phyloP scores from a whole-genome alignment of 208 protist species.

The Leishmania guyanensis region DNA sequence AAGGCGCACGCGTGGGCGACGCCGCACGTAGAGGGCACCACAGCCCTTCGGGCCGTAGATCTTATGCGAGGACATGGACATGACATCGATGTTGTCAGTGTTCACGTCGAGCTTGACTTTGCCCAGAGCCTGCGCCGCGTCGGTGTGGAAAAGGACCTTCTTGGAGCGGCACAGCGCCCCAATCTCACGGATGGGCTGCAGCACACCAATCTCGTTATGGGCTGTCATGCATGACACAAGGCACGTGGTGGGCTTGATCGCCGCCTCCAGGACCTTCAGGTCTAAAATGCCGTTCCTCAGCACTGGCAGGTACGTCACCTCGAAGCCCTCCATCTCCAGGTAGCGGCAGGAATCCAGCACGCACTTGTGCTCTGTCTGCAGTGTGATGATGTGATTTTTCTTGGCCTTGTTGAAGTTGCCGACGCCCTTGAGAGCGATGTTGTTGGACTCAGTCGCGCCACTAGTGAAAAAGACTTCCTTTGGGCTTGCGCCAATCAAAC shows the following conservation, averaged over 20 bases:
- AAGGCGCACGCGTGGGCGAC: constrained; percentile 96
- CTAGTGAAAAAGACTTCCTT: constrained; percentile 99
- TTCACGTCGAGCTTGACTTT: constrained; percentile 99
- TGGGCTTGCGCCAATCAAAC: constrained; percentile 94
- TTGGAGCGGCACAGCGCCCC: constrained; percentile 94
- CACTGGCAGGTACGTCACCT: constrained; percentile 98
- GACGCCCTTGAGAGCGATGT: constrained; percentile 99
- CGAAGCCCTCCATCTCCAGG: constrained; percentile 96
- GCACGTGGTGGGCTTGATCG: constrained; percentile 94
- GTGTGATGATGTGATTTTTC: constrained; percentile 99
- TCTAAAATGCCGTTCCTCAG: constrained; percentile 97
- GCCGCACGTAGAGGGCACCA: constrained; percentile 88
- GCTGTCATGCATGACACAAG: constrained; percentile 98
- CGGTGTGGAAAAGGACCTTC: constrained; percentile 98
- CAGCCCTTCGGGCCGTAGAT: constrained; percentile 98
- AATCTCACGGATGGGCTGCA: constrained; percentile 97
- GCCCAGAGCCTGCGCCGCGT: constrained; percentile 97
- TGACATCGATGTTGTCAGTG: constrained; percentile 96
- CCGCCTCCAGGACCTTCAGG: constrained; percentile 89
- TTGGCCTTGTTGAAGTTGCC: constrained; percentile 96
- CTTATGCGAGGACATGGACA: constrained; percentile 99
- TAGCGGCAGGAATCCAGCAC: constrained; percentile 98
- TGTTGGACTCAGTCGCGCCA: constrained; percentile 99
- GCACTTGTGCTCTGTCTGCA: constrained; percentile 99
- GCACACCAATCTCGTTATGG: constrained; percentile 99